These are phyloP conservation scores for Suillus clintonianus DNA, from an alignment of 768 basidiomycete species.

Conservation along the genomic window DNA sequence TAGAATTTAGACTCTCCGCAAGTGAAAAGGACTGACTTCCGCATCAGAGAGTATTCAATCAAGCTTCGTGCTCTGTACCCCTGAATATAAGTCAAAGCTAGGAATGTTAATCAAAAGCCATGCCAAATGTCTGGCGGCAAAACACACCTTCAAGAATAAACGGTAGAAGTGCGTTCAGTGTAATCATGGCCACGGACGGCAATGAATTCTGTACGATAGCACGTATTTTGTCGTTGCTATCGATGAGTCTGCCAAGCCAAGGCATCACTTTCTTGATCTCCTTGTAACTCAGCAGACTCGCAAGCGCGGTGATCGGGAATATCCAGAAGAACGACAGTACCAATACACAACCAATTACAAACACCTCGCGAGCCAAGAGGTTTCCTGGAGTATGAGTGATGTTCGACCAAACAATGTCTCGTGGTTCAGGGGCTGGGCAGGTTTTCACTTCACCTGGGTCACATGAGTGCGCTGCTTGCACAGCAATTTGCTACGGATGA, in stretches of 20 bases:
- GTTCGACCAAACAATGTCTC: slow-evolving; percentile 95
- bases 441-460: slow-evolving; percentile 68
- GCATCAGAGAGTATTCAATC: slow-evolving; percentile 90
- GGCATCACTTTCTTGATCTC: slow-evolving; percentile 92
- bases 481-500: slow-evolving; percentile 72
- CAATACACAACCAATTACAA: slow-evolving; percentile 70
- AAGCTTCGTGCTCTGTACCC: slow-evolving; percentile 88
- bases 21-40: slow-evolving; percentile 61
- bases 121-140: background rate
- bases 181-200: slow-evolving; percentile 88
- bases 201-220: slow-evolving; percentile 94
- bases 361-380: slow-evolving; percentile 63
- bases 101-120: background rate
- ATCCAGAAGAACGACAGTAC: slow-evolving; percentile 89
- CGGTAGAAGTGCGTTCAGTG: slow-evolving; percentile 85
- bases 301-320: slow-evolving; percentile 86
- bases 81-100: slow-evolving; percentile 83
- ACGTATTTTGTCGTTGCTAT: slow-evolving; percentile 74
- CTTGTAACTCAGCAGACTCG: slow-evolving; percentile 85
- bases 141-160: slow-evolving; percentile 82
- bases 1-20: slow-evolving; percentile 3
- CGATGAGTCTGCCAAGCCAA: slow-evolving; percentile 84
- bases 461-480: slow-evolving; percentile 79
- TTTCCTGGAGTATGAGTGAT: slow-evolving; percentile 66
- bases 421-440: slow-evolving; percentile 84